A percentile compares a stretch with the other conserved stretches of the same genome.
These are phyloP conservation scores for Ascochyta clinopodiicola DNA, from an alignment of 2,329 filamentous ascomycete genomes.

Conservation along the genomic window DNA sequence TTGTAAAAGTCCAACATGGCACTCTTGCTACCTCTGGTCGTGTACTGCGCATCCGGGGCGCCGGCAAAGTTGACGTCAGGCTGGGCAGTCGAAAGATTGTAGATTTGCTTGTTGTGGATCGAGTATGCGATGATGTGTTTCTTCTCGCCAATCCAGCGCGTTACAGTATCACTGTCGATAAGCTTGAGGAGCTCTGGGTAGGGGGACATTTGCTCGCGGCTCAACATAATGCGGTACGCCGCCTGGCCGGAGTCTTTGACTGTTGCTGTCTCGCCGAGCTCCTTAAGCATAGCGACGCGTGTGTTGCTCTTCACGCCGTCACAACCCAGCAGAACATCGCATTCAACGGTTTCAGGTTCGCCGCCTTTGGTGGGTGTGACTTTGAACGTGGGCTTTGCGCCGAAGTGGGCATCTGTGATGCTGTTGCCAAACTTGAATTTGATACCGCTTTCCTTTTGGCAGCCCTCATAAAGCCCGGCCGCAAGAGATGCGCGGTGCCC, in stretches of 20 bases:
- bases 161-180: slow-evolving; percentile 70
- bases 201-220: slow-evolving; percentile 68
- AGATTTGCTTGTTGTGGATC: slow-evolving; percentile 70
- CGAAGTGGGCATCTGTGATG: slow-evolving; percentile 62
- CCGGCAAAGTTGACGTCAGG: slow-evolving; percentile 66
- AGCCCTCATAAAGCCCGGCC: slow-evolving; percentile 72
- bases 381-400: slow-evolving; percentile 65
- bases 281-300: slow-evolving; percentile 60
- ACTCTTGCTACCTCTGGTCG: slow-evolving; percentile 65
- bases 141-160: slow-evolving; percentile 77
- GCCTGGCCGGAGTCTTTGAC: slow-evolving; percentile 76
- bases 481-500: slow-evolving; percentile 78
- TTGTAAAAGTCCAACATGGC: slow-evolving; percentile 66
- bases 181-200: slow-evolving; percentile 73
- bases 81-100: slow-evolving; percentile 70
- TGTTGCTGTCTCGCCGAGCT: slow-evolving; percentile 59
- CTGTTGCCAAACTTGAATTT: slow-evolving; percentile 71
- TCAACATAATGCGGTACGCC: slow-evolving; percentile 80
- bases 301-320: slow-evolving; percentile 59
- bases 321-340: slow-evolving; percentile 54
- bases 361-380: slow-evolving; percentile 62
- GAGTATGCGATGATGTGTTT: slow-evolving; percentile 82
- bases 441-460: slow-evolving; percentile 66
- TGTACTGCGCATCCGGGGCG: slow-evolving; percentile 66
- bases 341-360: slow-evolving; percentile 60